Base-by-base conservation (phyloP, 768 basidiomycete species). In the Lentinus tigrinus region DNA sequence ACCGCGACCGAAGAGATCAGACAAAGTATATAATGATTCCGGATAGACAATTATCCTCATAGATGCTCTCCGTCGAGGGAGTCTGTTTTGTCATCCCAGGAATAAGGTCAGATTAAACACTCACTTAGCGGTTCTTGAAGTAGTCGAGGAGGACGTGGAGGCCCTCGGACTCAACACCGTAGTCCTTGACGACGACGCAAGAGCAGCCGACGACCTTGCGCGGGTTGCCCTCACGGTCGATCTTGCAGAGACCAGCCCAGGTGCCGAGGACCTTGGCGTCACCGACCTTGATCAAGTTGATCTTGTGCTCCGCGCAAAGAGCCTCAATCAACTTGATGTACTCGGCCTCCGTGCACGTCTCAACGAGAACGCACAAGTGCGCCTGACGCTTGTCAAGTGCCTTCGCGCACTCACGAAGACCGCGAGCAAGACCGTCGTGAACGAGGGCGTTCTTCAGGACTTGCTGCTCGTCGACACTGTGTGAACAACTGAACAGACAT, bases 311-410 rank as follows among this genome's bases (percentile, higher is more conserved):
- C 62, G 93, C 91, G 74, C 96, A 98, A 72, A 99, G 93, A 50
- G 96, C 96, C 80, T 98, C 95, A 67, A 99, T 97, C 81, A 99
- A 93, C 82, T 98, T 98, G 86, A 97, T 92, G 84, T 99, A 98
- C 78, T 98, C 96, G 66, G 95, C 92, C 80, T 98, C 96, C 52
- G 91, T 95, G 83, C 95, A 97, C 56, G 94, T 94, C 86, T 99
- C 96, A 73, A 98, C 95, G 70, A 99, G 89, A 61, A 99, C 95
- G 78, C 96, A 98, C 47, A 98, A 83, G 76, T 98, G 96, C 56
- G 95, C 96, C 82, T 95, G 93, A 69, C 95, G 89, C 81, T 95
- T 97, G 85, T 99, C 96, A 66, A 99, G 84, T 60, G 96, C 93
- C 83, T 99, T 99, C 72, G 96, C 91, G 71, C 86, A 89, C 81